These are phyloP conservation scores for Aspergillus cavernicola DNA, from an alignment of 495 filamentous ascomycete species.

Conservation along the genomic window DNA sequence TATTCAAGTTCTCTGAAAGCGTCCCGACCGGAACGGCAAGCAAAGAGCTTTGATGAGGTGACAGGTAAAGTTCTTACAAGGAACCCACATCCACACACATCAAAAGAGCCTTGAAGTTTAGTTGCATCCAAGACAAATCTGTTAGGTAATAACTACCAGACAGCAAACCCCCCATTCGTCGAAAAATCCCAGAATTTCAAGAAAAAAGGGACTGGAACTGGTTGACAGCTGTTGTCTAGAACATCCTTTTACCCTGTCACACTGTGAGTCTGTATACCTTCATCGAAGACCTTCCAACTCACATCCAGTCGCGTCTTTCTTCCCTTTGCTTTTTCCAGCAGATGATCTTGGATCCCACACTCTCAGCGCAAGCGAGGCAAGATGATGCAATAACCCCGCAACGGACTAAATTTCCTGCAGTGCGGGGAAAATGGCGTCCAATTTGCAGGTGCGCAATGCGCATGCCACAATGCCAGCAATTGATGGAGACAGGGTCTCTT, in stretches of 20 bases:
- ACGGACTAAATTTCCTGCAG: slow-evolving; percentile 13
- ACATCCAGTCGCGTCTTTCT: neutral
- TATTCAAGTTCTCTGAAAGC: neutral
- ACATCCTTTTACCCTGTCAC: slow-evolving; percentile 5
- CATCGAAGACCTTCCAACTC: too few relatives aligned
- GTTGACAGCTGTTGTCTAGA: slow-evolving; percentile 25
- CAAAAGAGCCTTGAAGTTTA: neutral
- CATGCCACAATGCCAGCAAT: slow-evolving; percentile 1
- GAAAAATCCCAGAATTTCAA: neutral
- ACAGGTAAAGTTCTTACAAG: neutral
- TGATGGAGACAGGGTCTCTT: slow-evolving; percentile 5
- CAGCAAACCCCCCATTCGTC: slow-evolving; percentile 28
- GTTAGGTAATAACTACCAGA: slow-evolving; percentile 40
- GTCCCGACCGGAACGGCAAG: neutral
- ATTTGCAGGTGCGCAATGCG: neutral
- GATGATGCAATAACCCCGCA: slow-evolving; percentile 17
- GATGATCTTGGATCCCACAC: neutral
- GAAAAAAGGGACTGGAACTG: slow-evolving; percentile 8
- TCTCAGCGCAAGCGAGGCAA: slow-evolving; percentile 1
- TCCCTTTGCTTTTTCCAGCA: slow-evolving; percentile 4
- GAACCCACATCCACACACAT: neutral
- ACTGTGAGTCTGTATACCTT: neutral
- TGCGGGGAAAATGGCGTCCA: slow-evolving; percentile 15
- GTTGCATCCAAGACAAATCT: slow-evolving; percentile 12
- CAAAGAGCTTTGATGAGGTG: neutral